Conservation (phyloP, 371 early-diverging fungal genomes). For the Choanephora cucurbitarum region DNA sequence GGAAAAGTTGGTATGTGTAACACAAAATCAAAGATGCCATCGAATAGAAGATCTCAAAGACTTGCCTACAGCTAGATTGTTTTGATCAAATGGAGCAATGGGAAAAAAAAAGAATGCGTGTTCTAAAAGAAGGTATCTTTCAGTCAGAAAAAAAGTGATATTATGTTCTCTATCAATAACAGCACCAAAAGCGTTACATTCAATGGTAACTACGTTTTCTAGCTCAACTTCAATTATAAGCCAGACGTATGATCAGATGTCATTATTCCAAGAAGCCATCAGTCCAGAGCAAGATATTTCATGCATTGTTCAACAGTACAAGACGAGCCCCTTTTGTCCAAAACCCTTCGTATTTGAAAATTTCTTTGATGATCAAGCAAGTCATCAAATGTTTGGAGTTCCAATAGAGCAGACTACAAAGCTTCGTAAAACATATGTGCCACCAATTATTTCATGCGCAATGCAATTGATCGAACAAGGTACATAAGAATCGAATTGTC, state of each 20-base stretch:
- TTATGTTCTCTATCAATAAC: too few relatives aligned
- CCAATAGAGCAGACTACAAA: conserved; percentile 67
- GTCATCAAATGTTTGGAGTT: conserved; percentile 76
- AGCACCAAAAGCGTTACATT: conserved; percentile 64
- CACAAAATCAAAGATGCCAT: too few relatives aligned
- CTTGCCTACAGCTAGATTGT: conserved; percentile 43
- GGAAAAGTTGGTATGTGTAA: conserved; percentile 58
- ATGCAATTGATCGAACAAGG: conserved; percentile 38
- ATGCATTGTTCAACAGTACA: conserved; percentile 73
- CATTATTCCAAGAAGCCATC: conserved; percentile 73
- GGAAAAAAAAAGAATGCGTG: conserved; percentile 53
- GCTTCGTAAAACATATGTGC: conserved; percentile 57
- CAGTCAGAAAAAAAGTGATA: too few relatives aligned
- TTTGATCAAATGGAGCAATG: conserved; percentile 60
- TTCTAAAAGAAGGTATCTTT: conserved; percentile 55
- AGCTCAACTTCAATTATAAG: conserved; percentile 56
- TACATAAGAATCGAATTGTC: conserved; percentile 28
- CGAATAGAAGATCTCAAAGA: too few relatives aligned
- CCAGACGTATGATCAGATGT: conserved; percentile 59
- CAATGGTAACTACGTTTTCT: conserved; percentile 62
- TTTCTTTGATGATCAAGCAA: conserved; percentile 61
- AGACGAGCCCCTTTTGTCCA: conserved; percentile 71
- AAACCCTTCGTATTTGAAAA: conserved; percentile 70
- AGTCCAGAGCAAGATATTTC: conserved; percentile 75
- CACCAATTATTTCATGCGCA: conserved; percentile 60